Conservation (phyloP, 2,329 filamentous ascomycete species). For the Paraphoma chrysanthemicola region DNA sequence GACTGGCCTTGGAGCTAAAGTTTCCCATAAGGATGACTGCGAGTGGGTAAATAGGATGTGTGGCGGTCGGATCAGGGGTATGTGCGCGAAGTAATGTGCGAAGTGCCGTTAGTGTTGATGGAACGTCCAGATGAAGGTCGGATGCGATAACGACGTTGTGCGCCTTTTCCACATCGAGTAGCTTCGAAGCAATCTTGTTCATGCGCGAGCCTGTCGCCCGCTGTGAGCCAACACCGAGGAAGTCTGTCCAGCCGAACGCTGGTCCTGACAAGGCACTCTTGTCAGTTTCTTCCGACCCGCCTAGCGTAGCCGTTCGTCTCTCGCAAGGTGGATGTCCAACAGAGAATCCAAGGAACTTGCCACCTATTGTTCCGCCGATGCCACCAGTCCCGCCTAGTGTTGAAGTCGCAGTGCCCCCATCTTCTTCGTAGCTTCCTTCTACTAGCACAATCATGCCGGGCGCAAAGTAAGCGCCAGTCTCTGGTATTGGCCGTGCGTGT, state of each 20-base stretch:
- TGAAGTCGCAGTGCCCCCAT: conserved; percentile 63
- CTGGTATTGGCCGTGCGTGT: conserved; percentile 81
- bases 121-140: conserved; percentile 85
- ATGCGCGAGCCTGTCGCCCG: conserved; percentile 82
- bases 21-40: conserved; percentile 86
- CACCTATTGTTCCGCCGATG: conserved; percentile 89
- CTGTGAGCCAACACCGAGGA: conserved; percentile 89
- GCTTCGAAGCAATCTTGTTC: conserved; percentile 76
- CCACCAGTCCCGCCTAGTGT: conserved; percentile 77
- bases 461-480: conserved; percentile 88
- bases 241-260: conserved; percentile 93
- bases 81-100: conserved; percentile 80
- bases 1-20: conserved; percentile 68
- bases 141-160: conserved; percentile 76
- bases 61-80: conserved; percentile 59
- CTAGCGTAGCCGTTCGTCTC: conserved; percentile 78
- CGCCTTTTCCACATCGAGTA: conserved; percentile 57
- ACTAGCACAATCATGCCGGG: conserved; percentile 96
- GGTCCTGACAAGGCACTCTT: conserved; percentile 47
- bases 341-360: conserved; percentile 87
- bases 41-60: conserved; percentile 70
- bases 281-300: conserved; percentile 62
- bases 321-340: conserved; percentile 93
- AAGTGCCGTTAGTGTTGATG: conserved; percentile 80
- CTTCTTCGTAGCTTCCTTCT: conserved; percentile 96